Percentiles rank a stretch among this genome's conserved stretches.
These are phyloP conservation scores for Cryptococcus hybrid DNA, from an alignment of 1,284 basidiomycete genomes.

Conservation along the genomic window DNA sequence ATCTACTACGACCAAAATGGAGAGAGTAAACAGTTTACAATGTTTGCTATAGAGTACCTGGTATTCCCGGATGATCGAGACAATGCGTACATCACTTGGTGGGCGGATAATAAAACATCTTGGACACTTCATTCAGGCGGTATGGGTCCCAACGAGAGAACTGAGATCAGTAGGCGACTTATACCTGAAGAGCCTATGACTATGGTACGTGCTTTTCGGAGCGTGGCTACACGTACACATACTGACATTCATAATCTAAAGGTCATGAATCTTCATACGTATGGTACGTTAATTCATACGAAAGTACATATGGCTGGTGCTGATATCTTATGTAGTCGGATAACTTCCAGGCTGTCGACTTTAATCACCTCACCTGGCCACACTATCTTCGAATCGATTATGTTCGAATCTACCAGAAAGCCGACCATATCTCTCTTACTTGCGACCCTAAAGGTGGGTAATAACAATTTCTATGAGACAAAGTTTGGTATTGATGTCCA, in stretches of 20 bases:
- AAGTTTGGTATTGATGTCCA: too few relatives aligned
- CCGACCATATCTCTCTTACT: constrained; percentile 64
- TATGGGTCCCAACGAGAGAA: constrained; percentile 62
- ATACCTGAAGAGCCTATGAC: constrained; percentile 80
- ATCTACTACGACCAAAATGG: constrained; percentile 55
- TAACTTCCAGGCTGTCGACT: constrained; percentile 57
- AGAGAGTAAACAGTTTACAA: not conserved
- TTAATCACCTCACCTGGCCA: constrained; percentile 66
- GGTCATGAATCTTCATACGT: too few relatives aligned
- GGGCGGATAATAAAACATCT: constrained; percentile 56
- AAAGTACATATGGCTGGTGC: too few relatives aligned
- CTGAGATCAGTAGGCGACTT: constrained; percentile 68
- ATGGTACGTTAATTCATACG: too few relatives aligned
- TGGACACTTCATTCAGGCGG: constrained; percentile 58
- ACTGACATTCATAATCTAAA: constrained; percentile 62
- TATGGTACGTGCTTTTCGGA: constrained; percentile 27
- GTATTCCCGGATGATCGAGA: constrained; percentile 58
- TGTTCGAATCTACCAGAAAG: constrained; percentile 73
- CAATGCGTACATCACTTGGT: constrained; percentile 65
- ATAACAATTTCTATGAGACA: too few relatives aligned
- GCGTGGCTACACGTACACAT: constrained; percentile 54
- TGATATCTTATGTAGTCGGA: constrained; percentile 21
- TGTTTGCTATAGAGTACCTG: constrained; percentile 64
- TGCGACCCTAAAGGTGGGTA: constrained; percentile 71
- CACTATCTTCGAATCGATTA: constrained; percentile 73